Evolutionary conservation across 495 filamentous ascomycete genomes (phyloP), one percentile per base, ranked within the genome.

Genomic region (Aspergillus olivimuriae): DNA sequence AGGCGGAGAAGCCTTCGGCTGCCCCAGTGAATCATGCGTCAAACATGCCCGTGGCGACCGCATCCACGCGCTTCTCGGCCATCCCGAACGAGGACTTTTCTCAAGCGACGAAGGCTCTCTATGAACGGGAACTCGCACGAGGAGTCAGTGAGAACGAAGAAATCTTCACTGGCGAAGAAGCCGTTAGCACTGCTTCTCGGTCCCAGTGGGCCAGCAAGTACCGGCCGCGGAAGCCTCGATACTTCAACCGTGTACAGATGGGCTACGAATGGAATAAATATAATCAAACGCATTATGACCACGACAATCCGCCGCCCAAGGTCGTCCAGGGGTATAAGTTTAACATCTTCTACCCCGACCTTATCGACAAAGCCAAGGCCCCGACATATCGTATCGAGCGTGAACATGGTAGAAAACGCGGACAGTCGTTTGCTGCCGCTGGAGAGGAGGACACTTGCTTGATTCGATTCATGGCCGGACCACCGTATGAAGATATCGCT

Each of bases 241-340:
- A 97, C 67, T 97, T 99, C 75, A 97, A 97, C 59, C 82, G 92
- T 16, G 90, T 96, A 31, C 89, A 95, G 65, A 97, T 95, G 87
- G 92, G 92, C 31, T 99, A 96, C 64, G 92, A 99, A 60, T 99
- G 92, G 92, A 99, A 99, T 62, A 99, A 99, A 60, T 99, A 99
- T 73, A 99, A 99, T 55, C 92, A 99, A 65, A 99, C 92, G 2
- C 92, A 99, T 69, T 99, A 99, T 68, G 94, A 97, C 57, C 91
- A 96, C 62, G 94, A 97, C 56, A 95, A 99, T 53, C 92, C 92
- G 5, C 92, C 92, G 2, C 92, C 92, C 11, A 95, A 96, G 64
- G 92, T 98, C 16, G 92, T 98, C 34, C 92, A 98, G 64, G 92
- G 92, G 23, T 99, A 97, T 68, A 94, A 95, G 52, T 99, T 99